Percentiles rank a stretch among this genome's conserved stretches.
Conservation (phyloP, 1,139 yeast species). For the Ogataea hybrid region DNA sequence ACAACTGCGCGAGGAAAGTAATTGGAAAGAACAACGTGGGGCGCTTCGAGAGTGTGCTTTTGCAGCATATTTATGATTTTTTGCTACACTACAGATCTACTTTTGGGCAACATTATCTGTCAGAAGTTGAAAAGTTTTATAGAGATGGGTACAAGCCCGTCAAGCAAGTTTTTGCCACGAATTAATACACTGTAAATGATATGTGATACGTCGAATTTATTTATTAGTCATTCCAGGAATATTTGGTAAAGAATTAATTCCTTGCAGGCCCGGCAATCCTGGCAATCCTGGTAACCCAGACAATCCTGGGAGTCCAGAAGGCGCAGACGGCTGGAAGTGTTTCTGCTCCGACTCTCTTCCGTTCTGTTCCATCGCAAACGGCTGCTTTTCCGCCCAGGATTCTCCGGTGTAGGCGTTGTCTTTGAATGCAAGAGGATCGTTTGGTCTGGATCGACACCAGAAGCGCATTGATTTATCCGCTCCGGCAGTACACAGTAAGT, state of each 20-base stretch:
- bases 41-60: conserved; percentile 22
- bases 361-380: conserved; percentile 7
- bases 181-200: conserved; percentile 3
- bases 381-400: conserved; percentile 21
- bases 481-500: conserved; percentile 86
- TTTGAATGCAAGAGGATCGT: conserved; percentile 78
- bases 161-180: neutral
- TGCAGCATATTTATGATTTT: conserved; percentile 29
- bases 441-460: conserved; percentile 93
- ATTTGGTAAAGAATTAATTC: conserved; percentile 10
- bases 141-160: conserved; percentile 30
- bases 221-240: conserved; percentile 27
- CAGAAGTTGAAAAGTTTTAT: conserved; percentile 28
- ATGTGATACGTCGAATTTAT: neutral
- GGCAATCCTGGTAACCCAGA: conserved; percentile 12
- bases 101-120: conserved; percentile 26
- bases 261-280: conserved; percentile 14
- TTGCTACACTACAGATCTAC: conserved; percentile 26
- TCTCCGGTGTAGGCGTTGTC: conserved; percentile 64
- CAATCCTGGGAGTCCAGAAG: conserved; percentile 3
- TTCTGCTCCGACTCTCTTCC: conserved; percentile 6
- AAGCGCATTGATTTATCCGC: conserved; percentile 92
- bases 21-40: conserved; percentile 18
- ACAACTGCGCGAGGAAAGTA: conserved; percentile 29
- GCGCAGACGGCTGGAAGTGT: neutral